A percentile compares a stretch with the other conserved stretches of the same genome.
Evolutionary conservation across 2,329 filamentous ascomycete genomes (phyloP).

Genomic region (Fusarium secorum): DNA sequence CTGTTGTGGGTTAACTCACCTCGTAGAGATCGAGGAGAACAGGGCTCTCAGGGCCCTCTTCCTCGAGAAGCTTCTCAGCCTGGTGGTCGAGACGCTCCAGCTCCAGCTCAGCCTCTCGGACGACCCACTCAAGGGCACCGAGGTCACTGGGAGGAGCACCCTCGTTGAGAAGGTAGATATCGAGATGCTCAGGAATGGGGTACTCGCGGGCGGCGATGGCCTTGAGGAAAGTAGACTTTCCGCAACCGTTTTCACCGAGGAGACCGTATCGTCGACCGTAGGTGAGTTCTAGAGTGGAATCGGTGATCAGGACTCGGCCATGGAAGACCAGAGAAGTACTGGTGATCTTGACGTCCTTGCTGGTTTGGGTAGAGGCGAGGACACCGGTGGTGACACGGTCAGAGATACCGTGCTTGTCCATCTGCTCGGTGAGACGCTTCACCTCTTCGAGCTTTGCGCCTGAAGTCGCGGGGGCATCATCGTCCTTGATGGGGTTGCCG

Average conservation of each 20-base stretch:
- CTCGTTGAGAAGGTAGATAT: conserved; percentile 98
- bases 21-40: conserved; percentile 95
- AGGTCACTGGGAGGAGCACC: conserved; percentile 88
- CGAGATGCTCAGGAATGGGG: conserved; percentile 93
- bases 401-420: conserved; percentile 95
- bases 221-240: conserved; percentile 98
- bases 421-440: conserved; percentile 87
- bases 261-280: conserved; percentile 94
- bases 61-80: conserved; percentile 89
- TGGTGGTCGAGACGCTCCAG: conserved; percentile 87
- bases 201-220: conserved; percentile 92
- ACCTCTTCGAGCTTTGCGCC: conserved; percentile 80
- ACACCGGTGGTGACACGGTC: conserved; percentile 99
- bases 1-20: conserved; percentile 60
- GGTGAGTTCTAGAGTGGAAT: conserved; percentile 91
- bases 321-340: conserved; percentile 96
- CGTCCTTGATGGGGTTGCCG: conserved; percentile 61
- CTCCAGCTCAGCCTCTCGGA: conserved; percentile 91
- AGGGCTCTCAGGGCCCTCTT: conserved; percentile 89
- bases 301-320: conserved; percentile 93
- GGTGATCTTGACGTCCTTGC: conserved; percentile 96
- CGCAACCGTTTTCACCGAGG: conserved; percentile 98
- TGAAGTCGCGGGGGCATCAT: conserved; percentile 73
- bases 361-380: conserved; percentile 81
- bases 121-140: conserved; percentile 96